These are phyloP conservation scores for Neurospora sp. DNA, from an alignment of 2,329 filamentous ascomycete genomes.

Conservation along the genomic window DNA sequence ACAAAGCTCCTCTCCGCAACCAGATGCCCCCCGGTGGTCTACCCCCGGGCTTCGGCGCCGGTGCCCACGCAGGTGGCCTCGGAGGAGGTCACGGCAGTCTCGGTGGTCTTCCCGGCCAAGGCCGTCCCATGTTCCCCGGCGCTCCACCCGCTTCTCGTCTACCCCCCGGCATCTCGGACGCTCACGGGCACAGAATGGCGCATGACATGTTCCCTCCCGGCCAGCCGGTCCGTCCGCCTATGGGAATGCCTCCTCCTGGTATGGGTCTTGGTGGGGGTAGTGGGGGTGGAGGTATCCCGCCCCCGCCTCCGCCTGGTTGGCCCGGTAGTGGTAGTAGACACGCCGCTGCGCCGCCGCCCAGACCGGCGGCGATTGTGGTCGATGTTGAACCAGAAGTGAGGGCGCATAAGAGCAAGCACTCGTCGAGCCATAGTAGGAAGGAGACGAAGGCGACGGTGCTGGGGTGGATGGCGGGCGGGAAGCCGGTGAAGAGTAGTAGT, in stretches of 20 bases:
- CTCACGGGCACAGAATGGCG: not conserved
- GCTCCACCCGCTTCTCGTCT: not conserved
- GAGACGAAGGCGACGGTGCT: slow-evolving; percentile 21
- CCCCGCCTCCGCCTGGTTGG: slow-evolving; percentile 9
- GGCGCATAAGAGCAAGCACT: slow-evolving; percentile 11
- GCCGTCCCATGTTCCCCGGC: not conserved
- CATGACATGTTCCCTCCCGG: not conserved
- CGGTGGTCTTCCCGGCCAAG: not conserved
- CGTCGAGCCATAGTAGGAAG: slow-evolving; percentile 6
- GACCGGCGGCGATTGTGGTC: slow-evolving; percentile 15
- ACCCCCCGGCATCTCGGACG: not conserved
- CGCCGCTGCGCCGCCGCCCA: not conserved
- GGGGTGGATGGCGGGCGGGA: slow-evolving; percentile 23
- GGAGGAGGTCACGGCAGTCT: not conserved
- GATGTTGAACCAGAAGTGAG: slow-evolving; percentile 19
- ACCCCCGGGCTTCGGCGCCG: not conserved
- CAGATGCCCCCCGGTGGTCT: slow-evolving; percentile 7
- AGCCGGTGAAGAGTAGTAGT: slow-evolving; percentile 20
- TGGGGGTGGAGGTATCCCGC: not conserved
- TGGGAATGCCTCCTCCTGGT: slow-evolving; percentile 1
- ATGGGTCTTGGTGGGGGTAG: not conserved
- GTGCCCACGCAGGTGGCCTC: not conserved
- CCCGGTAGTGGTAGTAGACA: slow-evolving; percentile 1
- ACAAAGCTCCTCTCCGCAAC: slow-evolving; percentile 26
- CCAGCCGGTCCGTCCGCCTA: slow-evolving; percentile 5